Base-by-base conservation (phyloP, 75 land plant species). In the Pinus tabuliformis region DNA sequence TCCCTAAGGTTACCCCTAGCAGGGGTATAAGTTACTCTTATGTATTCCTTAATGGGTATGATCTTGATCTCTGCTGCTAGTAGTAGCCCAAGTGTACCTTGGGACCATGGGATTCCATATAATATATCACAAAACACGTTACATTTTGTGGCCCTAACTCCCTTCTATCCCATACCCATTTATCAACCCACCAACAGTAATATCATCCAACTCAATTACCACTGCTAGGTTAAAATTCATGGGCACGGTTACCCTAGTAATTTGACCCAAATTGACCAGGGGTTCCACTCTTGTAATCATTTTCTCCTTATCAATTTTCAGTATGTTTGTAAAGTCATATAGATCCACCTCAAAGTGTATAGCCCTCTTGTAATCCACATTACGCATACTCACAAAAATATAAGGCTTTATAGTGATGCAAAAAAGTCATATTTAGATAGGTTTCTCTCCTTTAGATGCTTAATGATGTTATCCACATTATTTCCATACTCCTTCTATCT, bases 301-400 rank as follows among this genome's bases (percentile, higher is more conserved):
- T 42, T 84, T 82, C 73, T 95, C 91, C 65, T 77, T 86, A 74
- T 92, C 93, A 75, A 95, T 85, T 4, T 89, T 87, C 33, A 96
- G 90, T 56, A 96, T 73, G 62, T 94, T 87, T 54, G 91, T 75
- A 83, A 94, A 96, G 33, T 88, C 88, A 22, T 94, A 87, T 36
- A 96, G 90, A 74, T 96, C 99, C 66, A 96, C 99, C 81, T 96
- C 99, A 79, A 96, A 96, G 82, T 94, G 97, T 57, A 95, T 83
- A 28, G 97, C 99, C 57, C 99, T 82, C 86, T 96, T 96, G 68
- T 96, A 96, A 64, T 96, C 99, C 57, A 96, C 95, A 85, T 96
- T 96, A 2, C 97, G 73, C 99, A 96, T 96, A 60, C 99, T 97
- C 76, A 96, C 97, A 56, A 97, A 93, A 76, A 96, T 88, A 77